Evolutionary conservation across 2,329 filamentous ascomycete genomes (phyloP).

Genomic region (Colletotrichum plurivorum): DNA sequence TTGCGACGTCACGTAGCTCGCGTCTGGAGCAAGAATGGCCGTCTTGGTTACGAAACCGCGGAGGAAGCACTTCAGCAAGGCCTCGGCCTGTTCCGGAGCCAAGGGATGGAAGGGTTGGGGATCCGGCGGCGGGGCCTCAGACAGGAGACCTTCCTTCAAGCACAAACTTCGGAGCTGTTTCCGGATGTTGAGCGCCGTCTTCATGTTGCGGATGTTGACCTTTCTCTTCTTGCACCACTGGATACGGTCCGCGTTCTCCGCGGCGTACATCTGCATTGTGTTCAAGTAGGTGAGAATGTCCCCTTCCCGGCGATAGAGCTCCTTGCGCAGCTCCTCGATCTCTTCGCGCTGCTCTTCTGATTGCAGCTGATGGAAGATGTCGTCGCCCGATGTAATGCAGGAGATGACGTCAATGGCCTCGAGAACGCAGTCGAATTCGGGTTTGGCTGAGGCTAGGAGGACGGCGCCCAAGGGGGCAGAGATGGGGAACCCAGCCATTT

Average conservation of each 20-base stretch:
- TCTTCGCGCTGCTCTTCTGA: constrained; percentile 70
- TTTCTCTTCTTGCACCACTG: constrained; percentile 72
- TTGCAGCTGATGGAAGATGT: constrained; percentile 73
- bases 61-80: constrained; percentile 73
- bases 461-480: constrained; percentile 86
- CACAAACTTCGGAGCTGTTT: constrained; percentile 72
- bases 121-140: constrained; percentile 61
- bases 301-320: constrained; percentile 73
- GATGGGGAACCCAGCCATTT: constrained; percentile 87
- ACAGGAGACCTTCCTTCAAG: constrained; percentile 64
- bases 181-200: constrained; percentile 73
- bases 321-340: constrained; percentile 66
- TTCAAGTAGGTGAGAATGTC: constrained; percentile 76
- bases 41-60: constrained; percentile 73
- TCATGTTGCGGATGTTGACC: constrained; percentile 73
- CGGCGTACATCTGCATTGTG: constrained; percentile 72
- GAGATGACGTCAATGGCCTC: constrained; percentile 89
- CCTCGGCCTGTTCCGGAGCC: constrained; percentile 67
- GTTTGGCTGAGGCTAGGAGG: constrained; percentile 81
- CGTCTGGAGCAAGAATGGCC: constrained; percentile 72
- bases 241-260: constrained; percentile 67
- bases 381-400: constrained; percentile 73
- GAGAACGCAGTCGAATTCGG: constrained; percentile 79
- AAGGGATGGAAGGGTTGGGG: constrained; percentile 70
- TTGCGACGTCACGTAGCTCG: constrained; percentile 71